Percentiles rank a stretch among this genome's conserved stretches.
phyloP scores from a whole-genome alignment of 2,329 filamentous ascomycete genomes.

The Penicillium olsonii region DNA sequence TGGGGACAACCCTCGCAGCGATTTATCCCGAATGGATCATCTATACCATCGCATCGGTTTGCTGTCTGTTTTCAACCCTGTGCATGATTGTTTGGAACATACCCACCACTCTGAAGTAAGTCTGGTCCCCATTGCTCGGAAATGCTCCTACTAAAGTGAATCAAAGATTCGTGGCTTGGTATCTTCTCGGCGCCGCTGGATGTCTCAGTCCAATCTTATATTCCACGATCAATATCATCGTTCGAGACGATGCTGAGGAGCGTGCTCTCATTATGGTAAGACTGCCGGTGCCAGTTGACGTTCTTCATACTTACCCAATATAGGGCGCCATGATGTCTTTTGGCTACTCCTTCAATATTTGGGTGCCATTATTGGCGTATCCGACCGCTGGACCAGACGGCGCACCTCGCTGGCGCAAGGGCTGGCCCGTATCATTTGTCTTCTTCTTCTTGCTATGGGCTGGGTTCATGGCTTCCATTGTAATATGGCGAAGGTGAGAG shows the following conservation, averaged over 20 bases:
- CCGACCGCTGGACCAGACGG: constrained; percentile 45
- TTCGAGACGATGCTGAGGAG: constrained; percentile 43
- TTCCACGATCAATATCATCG: constrained; percentile 47
- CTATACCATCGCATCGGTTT: constrained; percentile 45
- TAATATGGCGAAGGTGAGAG: constrained; percentile 22
- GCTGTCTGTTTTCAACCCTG: constrained; percentile 47
- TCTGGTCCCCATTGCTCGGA: neutral
- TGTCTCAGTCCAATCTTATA: constrained; percentile 48
- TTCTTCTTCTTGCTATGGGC: constrained; percentile 51
- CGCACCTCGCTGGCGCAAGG: constrained; percentile 51
- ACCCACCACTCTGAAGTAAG: constrained; percentile 50
- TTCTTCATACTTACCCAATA: neutral
- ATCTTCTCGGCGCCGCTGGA: constrained; percentile 42
- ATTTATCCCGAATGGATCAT: constrained; percentile 55
- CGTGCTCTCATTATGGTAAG: constrained; percentile 38
- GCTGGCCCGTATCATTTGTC: constrained; percentile 51
- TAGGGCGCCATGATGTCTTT: constrained; percentile 51
- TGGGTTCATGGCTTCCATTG: constrained; percentile 23
- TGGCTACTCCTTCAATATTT: constrained; percentile 50
- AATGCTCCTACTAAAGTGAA: neutral
- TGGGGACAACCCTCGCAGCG: constrained; percentile 53
- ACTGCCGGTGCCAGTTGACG: neutral
- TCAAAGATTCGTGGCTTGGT: constrained; percentile 46
- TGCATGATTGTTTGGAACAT: constrained; percentile 54
- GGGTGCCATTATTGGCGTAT: constrained; percentile 48